phyloP scores from a whole-genome alignment of 257 asterid species.

The Cinchona pubescens region DNA sequence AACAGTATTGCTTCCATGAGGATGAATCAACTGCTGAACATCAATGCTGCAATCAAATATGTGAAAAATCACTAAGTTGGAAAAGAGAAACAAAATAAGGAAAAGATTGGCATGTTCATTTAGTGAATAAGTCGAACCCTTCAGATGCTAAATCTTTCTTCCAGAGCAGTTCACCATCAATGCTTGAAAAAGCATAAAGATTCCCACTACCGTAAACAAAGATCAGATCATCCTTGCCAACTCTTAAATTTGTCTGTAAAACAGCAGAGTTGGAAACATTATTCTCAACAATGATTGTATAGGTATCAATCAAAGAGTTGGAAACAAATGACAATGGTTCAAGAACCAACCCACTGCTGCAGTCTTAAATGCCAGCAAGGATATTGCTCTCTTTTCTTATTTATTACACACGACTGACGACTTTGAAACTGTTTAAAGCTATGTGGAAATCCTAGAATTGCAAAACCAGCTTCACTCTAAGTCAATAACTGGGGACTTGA shows the following conservation, averaged over 20 bases:
- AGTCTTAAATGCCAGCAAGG: background rate
- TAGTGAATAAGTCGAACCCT: slow-evolving; percentile 47
- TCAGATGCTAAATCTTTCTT: slow-evolving; percentile 68
- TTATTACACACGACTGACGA: background rate
- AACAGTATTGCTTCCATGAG: slow-evolving; percentile 57
- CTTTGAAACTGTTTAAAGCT: background rate
- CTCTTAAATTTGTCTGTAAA: slow-evolving; percentile 62
- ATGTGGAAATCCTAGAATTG: background rate
- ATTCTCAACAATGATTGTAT: background rate
- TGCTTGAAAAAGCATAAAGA: slow-evolving; percentile 79
- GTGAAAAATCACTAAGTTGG: background rate
- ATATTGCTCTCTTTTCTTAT: background rate
- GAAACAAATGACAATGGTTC: background rate
- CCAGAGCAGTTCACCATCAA: slow-evolving; percentile 91
- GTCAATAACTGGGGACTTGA: background rate
- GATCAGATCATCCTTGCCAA: slow-evolving; percentile 59
- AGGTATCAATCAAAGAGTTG: background rate
- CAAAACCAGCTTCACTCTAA: background rate
- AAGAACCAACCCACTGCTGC: background rate
- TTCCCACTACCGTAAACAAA: slow-evolving; percentile 73
- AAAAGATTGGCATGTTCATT: slow-evolving; percentile 6
- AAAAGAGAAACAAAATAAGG: background rate
- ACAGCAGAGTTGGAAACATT: slow-evolving; percentile 25
- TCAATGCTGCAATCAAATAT: slow-evolving; percentile 58
- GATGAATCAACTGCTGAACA: slow-evolving; percentile 57